Evolutionary conservation across 306 rosid genomes (phyloP).

Genomic region (Cicer judaicum): DNA sequence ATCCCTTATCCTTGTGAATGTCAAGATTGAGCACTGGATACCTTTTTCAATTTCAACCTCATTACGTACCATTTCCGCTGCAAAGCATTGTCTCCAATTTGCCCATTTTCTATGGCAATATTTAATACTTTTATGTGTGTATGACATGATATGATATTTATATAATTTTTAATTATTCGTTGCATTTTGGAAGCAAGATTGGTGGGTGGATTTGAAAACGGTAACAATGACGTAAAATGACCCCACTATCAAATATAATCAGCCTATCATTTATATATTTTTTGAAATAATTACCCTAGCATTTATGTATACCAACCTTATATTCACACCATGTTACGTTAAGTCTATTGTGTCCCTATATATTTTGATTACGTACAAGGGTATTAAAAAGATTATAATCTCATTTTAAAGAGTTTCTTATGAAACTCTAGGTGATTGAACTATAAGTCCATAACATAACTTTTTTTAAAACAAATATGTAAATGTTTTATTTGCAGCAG

Average conservation of each 20-base stretch:
- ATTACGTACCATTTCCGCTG: slow-evolving; percentile 26
- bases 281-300: slow-evolving; percentile 8
- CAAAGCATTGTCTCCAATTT: slow-evolving; percentile 35
- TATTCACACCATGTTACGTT: not conserved
- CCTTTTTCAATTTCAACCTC: slow-evolving; percentile 40
- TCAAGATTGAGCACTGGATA: slow-evolving; percentile 17
- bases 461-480: no score
- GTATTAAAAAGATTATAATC: not conserved
- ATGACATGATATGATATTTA: not conserved
- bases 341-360: slow-evolving; percentile 23
- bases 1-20: slow-evolving; percentile 45
- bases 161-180: not conserved
- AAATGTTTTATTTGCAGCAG: no score
- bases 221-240: slow-evolving; percentile 43
- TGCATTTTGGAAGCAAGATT: slow-evolving; percentile 37
- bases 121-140: slow-evolving; percentile 12
- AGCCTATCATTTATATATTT: slow-evolving; percentile 21
- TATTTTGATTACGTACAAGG: slow-evolving; percentile 29
- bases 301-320: slow-evolving; percentile 6
- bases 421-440: slow-evolving; percentile 5
- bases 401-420: not conserved
- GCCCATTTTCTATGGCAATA: slow-evolving; percentile 14
- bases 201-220: slow-evolving; percentile 44
- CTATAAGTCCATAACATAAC: not conserved
- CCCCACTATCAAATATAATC: slow-evolving; percentile 8